Evolutionary conservation across 2,329 filamentous ascomycete species (phyloP).

Genomic region (Claviceps pazoutovae): DNA sequence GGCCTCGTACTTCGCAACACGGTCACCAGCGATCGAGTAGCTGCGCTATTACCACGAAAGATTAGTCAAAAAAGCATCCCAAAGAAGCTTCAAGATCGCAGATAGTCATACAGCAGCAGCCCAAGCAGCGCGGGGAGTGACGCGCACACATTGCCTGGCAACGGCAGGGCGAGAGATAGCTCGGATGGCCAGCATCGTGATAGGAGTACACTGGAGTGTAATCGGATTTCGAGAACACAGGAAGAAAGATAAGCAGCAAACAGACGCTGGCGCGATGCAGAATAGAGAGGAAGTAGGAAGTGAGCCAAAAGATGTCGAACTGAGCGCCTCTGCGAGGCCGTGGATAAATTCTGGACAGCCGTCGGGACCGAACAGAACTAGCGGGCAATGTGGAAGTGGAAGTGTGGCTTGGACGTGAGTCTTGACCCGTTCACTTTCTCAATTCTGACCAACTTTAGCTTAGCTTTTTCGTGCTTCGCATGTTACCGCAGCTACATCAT

Average conservation of each 20-base stretch:
- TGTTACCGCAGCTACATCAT: neutral
- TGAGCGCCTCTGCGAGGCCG: slow-evolving; percentile 7
- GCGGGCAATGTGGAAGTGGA: neutral
- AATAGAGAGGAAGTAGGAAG: slow-evolving; percentile 7
- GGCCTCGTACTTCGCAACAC: slow-evolving; percentile 88
- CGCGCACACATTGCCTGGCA: slow-evolving; percentile 65
- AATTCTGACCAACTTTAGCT: neutral
- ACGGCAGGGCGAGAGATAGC: slow-evolving; percentile 56
- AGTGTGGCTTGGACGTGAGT: slow-evolving; percentile 4
- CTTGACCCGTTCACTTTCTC: neutral
- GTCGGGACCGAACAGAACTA: slow-evolving; percentile 5
- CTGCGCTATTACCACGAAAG: slow-evolving; percentile 35
- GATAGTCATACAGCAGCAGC: slow-evolving; percentile 20
- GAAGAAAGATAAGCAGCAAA: slow-evolving; percentile 12
- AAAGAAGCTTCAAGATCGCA: slow-evolving; percentile 6
- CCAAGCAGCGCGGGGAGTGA: slow-evolving; percentile 41
- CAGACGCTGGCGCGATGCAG: slow-evolving; percentile 9
- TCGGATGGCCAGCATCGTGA: slow-evolving; percentile 70
- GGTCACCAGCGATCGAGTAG: slow-evolving; percentile 52
- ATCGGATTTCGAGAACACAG: slow-evolving; percentile 11
- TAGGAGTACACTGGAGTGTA: slow-evolving; percentile 8
- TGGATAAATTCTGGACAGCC: slow-evolving; percentile 10
- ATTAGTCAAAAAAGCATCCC: slow-evolving; percentile 2
- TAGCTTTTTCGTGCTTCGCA: neutral
- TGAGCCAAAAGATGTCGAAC: neutral